Conservation (phyloP, 176 grass and related monocot species). For the Leersia perrieri region DNA sequence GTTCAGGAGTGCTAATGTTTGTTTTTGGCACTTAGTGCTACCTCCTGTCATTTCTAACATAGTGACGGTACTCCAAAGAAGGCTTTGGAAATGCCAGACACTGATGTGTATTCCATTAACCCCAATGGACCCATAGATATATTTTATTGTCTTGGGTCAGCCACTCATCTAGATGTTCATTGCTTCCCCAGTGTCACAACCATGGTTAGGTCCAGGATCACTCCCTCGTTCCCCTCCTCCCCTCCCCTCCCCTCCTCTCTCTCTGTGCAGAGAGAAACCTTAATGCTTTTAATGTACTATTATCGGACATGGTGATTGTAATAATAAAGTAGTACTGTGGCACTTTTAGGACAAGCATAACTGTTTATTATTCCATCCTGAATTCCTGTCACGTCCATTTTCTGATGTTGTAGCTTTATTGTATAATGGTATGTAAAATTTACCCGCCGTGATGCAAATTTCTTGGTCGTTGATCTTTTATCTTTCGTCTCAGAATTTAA, state of each 20-base stretch:
- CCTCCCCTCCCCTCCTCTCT: neutral
- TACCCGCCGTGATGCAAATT: constrained; percentile 14
- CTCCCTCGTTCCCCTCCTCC: neutral
- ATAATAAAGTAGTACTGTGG: constrained; percentile 69
- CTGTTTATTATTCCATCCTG: constrained; percentile 41
- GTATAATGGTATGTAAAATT: constrained; percentile 38
- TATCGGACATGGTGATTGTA: constrained; percentile 69
- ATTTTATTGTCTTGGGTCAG: constrained; percentile 85
- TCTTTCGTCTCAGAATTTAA: neutral
- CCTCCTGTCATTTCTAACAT: constrained; percentile 56
- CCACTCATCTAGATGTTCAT: constrained; percentile 62
- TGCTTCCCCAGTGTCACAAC: constrained; percentile 50
- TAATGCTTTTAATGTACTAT: constrained; percentile 61
- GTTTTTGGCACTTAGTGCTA: constrained; percentile 86
- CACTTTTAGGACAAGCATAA: constrained; percentile 53
- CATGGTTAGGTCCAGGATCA: constrained; percentile 81
- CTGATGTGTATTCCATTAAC: constrained; percentile 45
- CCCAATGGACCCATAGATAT: constrained; percentile 52
- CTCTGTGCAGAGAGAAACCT: constrained; percentile 28
- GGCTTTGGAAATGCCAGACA: constrained; percentile 74
- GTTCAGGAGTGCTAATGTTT: constrained; percentile 89
- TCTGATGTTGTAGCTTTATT: constrained; percentile 19
- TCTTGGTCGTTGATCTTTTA: neutral
- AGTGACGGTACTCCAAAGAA: constrained; percentile 63
- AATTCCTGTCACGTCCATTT: constrained; percentile 35